Evolutionary conservation across 768 basidiomycete genomes (phyloP).

Genomic region (Leccinum variicolor): DNA sequence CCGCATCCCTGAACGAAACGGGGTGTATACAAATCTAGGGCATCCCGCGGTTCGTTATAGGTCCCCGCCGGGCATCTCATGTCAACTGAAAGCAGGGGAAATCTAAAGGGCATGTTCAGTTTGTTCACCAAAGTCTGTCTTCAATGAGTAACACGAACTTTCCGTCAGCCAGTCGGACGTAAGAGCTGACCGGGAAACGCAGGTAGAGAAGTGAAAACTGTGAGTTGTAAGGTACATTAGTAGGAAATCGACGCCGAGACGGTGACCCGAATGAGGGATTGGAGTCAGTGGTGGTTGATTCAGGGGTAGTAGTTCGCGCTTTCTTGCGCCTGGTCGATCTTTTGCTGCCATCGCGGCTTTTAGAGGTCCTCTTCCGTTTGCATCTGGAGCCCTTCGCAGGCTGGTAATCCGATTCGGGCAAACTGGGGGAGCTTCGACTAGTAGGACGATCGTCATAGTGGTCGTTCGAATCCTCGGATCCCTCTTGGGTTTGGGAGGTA

Average conservation of each 20-base stretch:
- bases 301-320: neutral
- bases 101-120: constrained; percentile 11
- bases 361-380: constrained; percentile 20
- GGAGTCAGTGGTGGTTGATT: neutral
- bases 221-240: constrained; percentile 41
- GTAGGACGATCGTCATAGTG: neutral
- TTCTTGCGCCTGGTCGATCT: constrained; percentile 13
- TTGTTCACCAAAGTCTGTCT: neutral
- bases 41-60: constrained; percentile 57
- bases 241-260: constrained; percentile 49
- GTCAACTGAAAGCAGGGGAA: constrained; percentile 11
- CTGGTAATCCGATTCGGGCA: constrained; percentile 7
- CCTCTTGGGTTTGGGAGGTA: constrained; percentile 15
- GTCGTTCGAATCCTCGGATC: neutral
- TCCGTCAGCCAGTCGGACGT: constrained; percentile 38
- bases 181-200: constrained; percentile 64
- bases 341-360: constrained; percentile 8
- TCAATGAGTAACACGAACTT: constrained; percentile 33
- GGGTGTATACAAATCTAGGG: constrained; percentile 74
- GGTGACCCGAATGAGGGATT: neutral
- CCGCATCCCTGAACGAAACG: constrained; percentile 73
- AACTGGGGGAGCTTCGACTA: neutral
- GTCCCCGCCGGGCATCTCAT: constrained; percentile 36
- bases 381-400: constrained; percentile 14
- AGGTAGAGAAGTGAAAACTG: constrained; percentile 65